phyloP scores from a whole-genome alignment of 2,329 filamentous ascomycete genomes.

The Fusarium circinatum region DNA sequence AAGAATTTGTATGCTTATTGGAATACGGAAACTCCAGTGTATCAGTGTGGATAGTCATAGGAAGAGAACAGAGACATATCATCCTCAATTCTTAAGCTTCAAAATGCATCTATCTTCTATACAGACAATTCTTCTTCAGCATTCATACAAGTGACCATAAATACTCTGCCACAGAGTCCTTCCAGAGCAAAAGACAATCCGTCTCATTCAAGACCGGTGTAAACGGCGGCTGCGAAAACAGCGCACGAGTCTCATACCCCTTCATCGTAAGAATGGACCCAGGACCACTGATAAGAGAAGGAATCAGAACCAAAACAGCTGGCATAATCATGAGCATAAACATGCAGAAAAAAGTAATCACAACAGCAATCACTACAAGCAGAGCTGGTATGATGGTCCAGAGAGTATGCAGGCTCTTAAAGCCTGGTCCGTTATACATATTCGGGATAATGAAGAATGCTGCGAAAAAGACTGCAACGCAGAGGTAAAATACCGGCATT shows the following conservation, averaged over 20 bases:
- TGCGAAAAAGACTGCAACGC: background rate
- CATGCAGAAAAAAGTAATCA: background rate
- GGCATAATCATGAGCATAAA: background rate
- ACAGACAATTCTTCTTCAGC: background rate
- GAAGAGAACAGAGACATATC: background rate
- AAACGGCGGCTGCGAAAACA: slow-evolving; percentile 13
- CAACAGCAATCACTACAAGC: rapidly evolving
- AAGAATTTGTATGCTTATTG: slow-evolving; percentile 24
- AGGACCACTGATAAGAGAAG: background rate
- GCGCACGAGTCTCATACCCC: background rate
- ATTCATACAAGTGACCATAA: slow-evolving; percentile 21
- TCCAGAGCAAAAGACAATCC: slow-evolving; percentile 12
- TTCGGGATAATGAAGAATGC: rapidly evolving
- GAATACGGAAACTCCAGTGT: slow-evolving; percentile 14
- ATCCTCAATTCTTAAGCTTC: too few relatives aligned
- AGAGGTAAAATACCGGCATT: background rate
- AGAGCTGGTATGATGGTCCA: background rate
- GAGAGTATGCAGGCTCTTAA: background rate
- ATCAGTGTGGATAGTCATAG: background rate
- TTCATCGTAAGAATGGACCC: background rate
- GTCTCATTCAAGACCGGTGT: background rate
- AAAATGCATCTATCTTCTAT: too few relatives aligned
- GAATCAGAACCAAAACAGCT: background rate
- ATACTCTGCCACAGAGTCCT: slow-evolving; percentile 10
- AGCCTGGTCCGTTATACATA: background rate